These are phyloP conservation scores for Penicillium sp. DNA, from an alignment of 2,329 filamentous ascomycete genomes.

Conservation along the genomic window DNA sequence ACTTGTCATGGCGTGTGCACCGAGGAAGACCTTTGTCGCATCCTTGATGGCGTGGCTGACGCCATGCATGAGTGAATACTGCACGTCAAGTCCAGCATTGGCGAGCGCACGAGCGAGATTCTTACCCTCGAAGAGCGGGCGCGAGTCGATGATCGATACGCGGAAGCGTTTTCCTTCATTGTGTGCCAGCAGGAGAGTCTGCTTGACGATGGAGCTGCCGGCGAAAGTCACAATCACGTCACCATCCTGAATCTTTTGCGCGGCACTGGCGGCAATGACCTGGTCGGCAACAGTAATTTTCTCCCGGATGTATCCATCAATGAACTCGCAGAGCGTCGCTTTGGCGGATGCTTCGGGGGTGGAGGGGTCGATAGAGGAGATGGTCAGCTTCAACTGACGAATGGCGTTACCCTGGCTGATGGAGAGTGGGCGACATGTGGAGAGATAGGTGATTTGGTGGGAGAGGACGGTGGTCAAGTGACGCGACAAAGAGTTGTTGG, in stretches of 20 bases:
- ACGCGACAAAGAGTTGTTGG: constrained; percentile 77
- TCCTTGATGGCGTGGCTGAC: constrained; percentile 70
- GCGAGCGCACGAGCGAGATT: constrained; percentile 69
- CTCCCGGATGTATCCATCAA: constrained; percentile 88
- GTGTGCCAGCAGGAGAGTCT: constrained; percentile 72
- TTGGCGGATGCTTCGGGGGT: constrained; percentile 80
- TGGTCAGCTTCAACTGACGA: constrained; percentile 86
- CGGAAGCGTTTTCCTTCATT: constrained; percentile 70
- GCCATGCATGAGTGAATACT: constrained; percentile 78
- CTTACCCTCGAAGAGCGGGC: constrained; percentile 68
- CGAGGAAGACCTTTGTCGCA: constrained; percentile 73
- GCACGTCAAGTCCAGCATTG: constrained; percentile 68
- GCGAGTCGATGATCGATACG: constrained; percentile 79
- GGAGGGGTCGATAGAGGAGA: constrained; percentile 85
- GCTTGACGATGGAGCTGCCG: constrained; percentile 80
- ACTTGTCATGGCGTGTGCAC: constrained; percentile 91
- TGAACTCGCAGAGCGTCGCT: constrained; percentile 70
- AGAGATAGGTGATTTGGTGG: constrained; percentile 92
- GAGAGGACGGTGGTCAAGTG: constrained; percentile 92
- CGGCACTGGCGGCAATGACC: constrained; percentile 75
- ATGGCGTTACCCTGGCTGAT: constrained; percentile 98
- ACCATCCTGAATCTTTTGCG: constrained; percentile 71
- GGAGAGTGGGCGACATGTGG: constrained; percentile 89
- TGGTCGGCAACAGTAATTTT: constrained; percentile 83
- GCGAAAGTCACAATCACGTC: constrained; percentile 86